Evolutionary conservation across 331 rosid species (phyloP), one percentile per base, ranked within the genome.

Genomic region (Cucumis variabilis): DNA sequence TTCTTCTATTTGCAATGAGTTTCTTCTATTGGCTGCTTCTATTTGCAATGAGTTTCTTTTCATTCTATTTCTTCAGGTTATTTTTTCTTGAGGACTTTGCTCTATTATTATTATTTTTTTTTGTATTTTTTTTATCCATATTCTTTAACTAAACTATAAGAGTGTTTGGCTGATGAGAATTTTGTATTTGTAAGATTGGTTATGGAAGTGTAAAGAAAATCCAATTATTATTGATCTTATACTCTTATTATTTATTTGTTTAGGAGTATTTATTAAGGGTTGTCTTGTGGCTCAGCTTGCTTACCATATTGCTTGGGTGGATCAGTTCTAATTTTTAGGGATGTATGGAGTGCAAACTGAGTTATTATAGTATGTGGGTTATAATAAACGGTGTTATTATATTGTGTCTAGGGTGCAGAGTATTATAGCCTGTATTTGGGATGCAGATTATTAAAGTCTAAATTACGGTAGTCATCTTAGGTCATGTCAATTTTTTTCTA

Each of bases 121-220:
- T 8, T 7, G 13, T 15, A 19, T 33, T 73, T 73, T 28, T 58
- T 48, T 81, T 81, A 46, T 81, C 58, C 27, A 81, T 81, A 81
- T 81, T 81, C 85, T 55, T 81, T 81, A 5, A 55, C 58, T 81
- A 30, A 37, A 37, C 44, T 37, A 37, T 50, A 25, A 81, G 69
- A 51, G 70, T 58, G 85, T 81, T 11, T 58, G 85, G 68, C 24
- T 62, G 78, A 70, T 53, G 68, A 25, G 48, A 79, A 55, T 79
- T 79, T 53, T 79, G 84, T n/a, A 79, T 79, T 53, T 79, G 68
- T 79, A 79, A 79, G 46, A 79, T 79, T 79, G 48, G 68, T 79
- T 13, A 46, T 79, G 83, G 13, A 79, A 79, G 27, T 80, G 85
- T 80, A 80, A 55, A 79, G 83, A 50, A 79, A 53, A 55, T 55